Conservation (phyloP, 768 basidiomycete species). For the Leucocoprinus birnbaumii region DNA sequence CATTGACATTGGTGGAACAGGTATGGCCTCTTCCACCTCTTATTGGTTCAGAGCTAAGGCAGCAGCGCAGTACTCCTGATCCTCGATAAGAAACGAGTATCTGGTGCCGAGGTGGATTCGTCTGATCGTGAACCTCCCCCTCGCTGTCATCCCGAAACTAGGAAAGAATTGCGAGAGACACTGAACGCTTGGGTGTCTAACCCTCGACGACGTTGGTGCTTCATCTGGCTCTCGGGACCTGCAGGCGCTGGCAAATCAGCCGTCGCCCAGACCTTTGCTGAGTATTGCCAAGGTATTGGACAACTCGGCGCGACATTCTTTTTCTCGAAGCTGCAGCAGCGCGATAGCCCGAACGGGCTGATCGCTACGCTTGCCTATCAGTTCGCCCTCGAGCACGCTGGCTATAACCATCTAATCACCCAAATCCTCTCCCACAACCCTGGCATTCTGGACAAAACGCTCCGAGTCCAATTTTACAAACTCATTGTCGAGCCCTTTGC, state of each 20-base stretch:
- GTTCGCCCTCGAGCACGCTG: not conserved
- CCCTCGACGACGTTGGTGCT: not conserved
- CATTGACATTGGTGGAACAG: not conserved
- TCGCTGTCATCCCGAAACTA: not conserved
- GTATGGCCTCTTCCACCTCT: not conserved
- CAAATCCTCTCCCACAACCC: not conserved
- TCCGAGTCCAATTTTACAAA: not conserved
- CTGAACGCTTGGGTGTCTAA: not conserved
- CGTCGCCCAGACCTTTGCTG: constrained; percentile 5
- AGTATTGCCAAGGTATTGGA: not conserved
- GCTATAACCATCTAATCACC: not conserved
- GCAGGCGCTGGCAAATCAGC: constrained; percentile 11
- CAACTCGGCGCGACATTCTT: constrained; percentile 9
- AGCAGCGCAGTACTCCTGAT: too few species aligned
- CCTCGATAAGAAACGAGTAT: too few species aligned
- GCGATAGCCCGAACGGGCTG: not conserved
- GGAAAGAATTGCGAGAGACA: not conserved
- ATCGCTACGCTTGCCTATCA: constrained; percentile 5
- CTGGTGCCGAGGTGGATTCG: not conserved
- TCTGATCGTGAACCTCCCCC: not conserved
- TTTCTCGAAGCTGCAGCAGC: not conserved
- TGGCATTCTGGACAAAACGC: not conserved
- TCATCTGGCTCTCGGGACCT: not conserved
- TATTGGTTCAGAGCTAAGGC: not conserved
- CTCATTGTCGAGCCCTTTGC: constrained; percentile 1